Base-by-base conservation (phyloP, 2,329 filamentous ascomycete species). In the Botrytis galanthina region DNA sequence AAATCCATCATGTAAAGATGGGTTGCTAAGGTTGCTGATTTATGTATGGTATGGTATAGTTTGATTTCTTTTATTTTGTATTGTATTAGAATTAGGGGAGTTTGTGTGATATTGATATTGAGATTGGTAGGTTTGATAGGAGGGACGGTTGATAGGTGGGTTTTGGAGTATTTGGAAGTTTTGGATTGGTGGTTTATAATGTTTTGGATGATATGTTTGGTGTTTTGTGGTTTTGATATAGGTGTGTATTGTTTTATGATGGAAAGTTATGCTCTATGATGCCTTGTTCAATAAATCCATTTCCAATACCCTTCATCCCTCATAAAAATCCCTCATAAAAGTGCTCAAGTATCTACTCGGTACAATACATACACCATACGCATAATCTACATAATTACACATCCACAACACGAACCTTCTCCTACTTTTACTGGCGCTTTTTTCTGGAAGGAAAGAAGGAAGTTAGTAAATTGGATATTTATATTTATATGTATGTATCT, bases 401-500 rank as follows among this genome's bases (percentile, higher is more conserved):
- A 54, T 14, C 48, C 48, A 14, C 48, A 54, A 7, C 26, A 14
- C 2, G 48, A 54, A 3, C 12, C 48, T 7, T n/a, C 26, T 7
- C 12, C 48, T 7, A 16, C 26, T 54, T 54, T n/a, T 1, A 54
- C 26, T 48, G 46, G 46, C 8, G 44, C 44, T 14, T 51, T 51
- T 5, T n/a, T 1, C 26, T 54, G 6, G 5, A n/a, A 14, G 26
- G 10, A n/a, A n/a, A 12, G 10, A 51, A 54, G 5, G 0, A 3
- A 7, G 48, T 54, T 16, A 54, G 26, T 54, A 14, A n/a, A 48
- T 26, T 2, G 20, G 44, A 46, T 22, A 3, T 48, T 0, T 26
- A 9, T 18, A 7, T 48, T 0, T 48, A 10, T 48, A 0, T 26
- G 1, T 48, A 26, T 26, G 6, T 10, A 48, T 48, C 0, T 46